phyloP scores from a whole-genome alignment of 2,329 filamentous ascomycete genomes.

The Pseudopyricularia cyperi region DNA sequence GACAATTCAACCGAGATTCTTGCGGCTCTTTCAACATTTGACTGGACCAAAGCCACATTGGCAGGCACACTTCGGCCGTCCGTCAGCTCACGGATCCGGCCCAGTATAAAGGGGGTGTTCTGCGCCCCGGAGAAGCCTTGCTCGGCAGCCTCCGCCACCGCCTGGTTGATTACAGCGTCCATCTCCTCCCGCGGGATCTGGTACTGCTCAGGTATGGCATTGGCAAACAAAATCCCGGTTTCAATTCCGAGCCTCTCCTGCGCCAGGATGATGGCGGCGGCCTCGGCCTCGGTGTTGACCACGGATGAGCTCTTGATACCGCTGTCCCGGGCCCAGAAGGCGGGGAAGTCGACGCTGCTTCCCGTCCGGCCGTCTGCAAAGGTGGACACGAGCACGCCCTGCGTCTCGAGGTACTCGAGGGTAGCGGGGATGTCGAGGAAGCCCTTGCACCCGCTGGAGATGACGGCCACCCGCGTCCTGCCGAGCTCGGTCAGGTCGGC shows the following conservation, averaged over 20 bases:
- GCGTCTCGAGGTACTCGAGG: constrained; percentile 61
- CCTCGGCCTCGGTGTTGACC: constrained; percentile 63
- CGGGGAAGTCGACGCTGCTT: constrained; percentile 73
- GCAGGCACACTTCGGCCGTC: constrained; percentile 57
- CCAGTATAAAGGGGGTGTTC: constrained; percentile 76
- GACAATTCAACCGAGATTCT: constrained; percentile 41
- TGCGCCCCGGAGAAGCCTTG: constrained; percentile 58
- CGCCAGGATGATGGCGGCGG: constrained; percentile 76
- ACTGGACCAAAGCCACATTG: constrained; percentile 50
- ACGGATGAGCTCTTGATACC: constrained; percentile 66
- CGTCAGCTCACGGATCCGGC: constrained; percentile 67
- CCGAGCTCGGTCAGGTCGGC: constrained; percentile 92
- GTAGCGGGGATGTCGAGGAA: constrained; percentile 89
- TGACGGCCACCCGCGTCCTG: constrained; percentile 73
- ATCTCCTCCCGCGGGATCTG: constrained; percentile 62
- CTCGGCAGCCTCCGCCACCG: constrained; percentile 47
- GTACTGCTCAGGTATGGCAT: constrained; percentile 62
- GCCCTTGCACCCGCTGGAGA: constrained; percentile 88
- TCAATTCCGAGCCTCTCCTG: constrained; percentile 60
- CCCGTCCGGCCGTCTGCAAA: constrained; percentile 71
- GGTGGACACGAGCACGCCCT: constrained; percentile 72
- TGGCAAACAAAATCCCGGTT: constrained; percentile 78
- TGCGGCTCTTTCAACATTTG: constrained; percentile 41
- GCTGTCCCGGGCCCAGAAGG: constrained; percentile 86
- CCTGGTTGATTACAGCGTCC: constrained; percentile 53